These are phyloP conservation scores for Claviceps capensis DNA, from an alignment of 2,329 filamentous ascomycete genomes.

Conservation along the genomic window DNA sequence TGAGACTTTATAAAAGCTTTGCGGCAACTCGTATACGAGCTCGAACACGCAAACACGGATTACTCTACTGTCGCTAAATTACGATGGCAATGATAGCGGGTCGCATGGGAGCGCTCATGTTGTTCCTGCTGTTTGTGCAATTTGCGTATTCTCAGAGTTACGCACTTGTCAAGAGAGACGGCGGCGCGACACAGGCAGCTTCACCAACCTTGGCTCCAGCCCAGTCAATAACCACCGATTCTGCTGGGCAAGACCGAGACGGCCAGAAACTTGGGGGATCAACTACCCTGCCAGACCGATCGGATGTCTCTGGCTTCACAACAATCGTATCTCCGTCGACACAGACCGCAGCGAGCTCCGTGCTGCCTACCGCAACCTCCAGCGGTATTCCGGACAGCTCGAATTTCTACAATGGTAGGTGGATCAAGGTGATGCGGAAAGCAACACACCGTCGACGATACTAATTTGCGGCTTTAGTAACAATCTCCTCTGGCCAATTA, in stretches of 20 bases:
- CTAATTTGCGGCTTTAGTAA: constrained; percentile 20
- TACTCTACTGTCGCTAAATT: constrained; percentile 1
- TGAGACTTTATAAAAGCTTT: constrained; percentile 9
- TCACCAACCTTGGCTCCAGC: neutral
- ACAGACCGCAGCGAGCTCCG: neutral
- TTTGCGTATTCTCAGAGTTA: constrained; percentile 21
- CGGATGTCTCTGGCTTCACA: neutral
- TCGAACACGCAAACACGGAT: constrained; percentile 1
- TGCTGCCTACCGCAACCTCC: constrained; percentile 4
- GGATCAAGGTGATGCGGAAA: neutral
- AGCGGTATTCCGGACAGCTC: constrained; percentile 14
- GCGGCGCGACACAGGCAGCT: constrained; percentile 9
- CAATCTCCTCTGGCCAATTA: constrained; percentile 38
- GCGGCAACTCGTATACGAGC: constrained; percentile 7
- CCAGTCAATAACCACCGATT: neutral
- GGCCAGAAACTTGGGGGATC: neutral
- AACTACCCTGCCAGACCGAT: neutral
- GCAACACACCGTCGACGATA: neutral
- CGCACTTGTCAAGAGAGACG: constrained; percentile 20
- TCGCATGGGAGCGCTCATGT: constrained; percentile 25
- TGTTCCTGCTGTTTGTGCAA: constrained; percentile 25
- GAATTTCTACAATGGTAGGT: constrained; percentile 22
- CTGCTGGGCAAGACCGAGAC: neutral
- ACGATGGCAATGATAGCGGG: constrained; percentile 22
- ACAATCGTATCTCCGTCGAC: constrained; percentile 1